Base-by-base conservation (phyloP, 495 filamentous ascomycete species). In the Penicillium canariense region DNA sequence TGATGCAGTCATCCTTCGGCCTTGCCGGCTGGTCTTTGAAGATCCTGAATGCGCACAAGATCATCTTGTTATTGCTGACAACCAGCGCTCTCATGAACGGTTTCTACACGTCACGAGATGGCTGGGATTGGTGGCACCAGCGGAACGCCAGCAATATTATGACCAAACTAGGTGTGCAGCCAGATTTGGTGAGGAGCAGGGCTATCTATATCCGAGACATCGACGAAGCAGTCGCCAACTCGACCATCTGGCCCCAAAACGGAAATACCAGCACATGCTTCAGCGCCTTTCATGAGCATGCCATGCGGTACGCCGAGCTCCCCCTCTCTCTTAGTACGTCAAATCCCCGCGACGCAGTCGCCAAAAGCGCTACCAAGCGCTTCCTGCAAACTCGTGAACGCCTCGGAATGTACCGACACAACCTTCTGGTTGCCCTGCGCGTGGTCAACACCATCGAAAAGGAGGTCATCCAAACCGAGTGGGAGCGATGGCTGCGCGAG, bases 341-440 rank as follows among this genome's bases (percentile, higher is more conserved):
- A 2, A 39, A 65, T 0, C 61, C 70, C 6, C 66, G 66, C 31
- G 72, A 79, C 22, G 58, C 69, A 15, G 52, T 83, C 23, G 82
- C 81, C 52, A 80, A 78, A 50, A 79, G 81, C 15, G 82, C 86
- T 22, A 82, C 82, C 5, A 80, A 77, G 8, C 84, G 90, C 2
- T 77, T 96, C 27, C 80, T 87, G 26, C 81, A 85, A 48, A 91
- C 90, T 12, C 80, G 91, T 5, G 87, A 95, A 70, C 80, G 86
- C 30, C 82, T 98, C 2, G 94, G 87, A 9, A 70, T 81, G 11
- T 93, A 96, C 68, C 81, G 94, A n/a, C 90, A 98, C 64, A 90
- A 97, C 62, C 77, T 97, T 18, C 75, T 97, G 1, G 91, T 98
- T 5, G 91, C 91, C 14, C 81, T 97, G 72, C 85, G 92, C 5